Evolutionary conservation across 257 asterid genomes (phyloP).

Genomic region (Rehmannia glutinosa): DNA sequence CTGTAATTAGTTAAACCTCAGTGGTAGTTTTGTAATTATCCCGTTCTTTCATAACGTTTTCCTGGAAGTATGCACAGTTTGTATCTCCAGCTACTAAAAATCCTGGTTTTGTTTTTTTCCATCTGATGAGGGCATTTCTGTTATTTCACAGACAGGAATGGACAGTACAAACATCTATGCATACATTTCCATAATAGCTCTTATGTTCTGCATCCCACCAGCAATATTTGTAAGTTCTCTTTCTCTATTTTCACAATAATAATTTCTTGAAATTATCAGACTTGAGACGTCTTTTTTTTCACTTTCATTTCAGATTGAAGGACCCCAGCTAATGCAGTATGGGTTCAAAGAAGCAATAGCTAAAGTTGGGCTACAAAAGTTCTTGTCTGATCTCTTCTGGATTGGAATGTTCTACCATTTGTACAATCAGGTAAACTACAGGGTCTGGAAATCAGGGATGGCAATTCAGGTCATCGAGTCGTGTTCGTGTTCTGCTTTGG

Average conservation of each 20-base stretch:
- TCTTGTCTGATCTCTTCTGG: conserved; percentile 62
- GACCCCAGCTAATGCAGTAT: conserved; percentile 52
- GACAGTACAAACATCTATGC: conserved; percentile 65
- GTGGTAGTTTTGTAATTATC: too few species aligned
- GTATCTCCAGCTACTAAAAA: too few species aligned
- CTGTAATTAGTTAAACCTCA: too few species aligned
- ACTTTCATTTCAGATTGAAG: conserved; percentile 47
- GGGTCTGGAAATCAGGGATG: too few species aligned
- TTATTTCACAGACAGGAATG: conserved; percentile 52
- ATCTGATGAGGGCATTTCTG: conserved; percentile 6
- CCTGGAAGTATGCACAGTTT: too few species aligned
- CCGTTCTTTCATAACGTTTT: too few species aligned
- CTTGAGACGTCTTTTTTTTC: background rate
- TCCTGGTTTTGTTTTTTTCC: too few species aligned
- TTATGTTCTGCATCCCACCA: conserved; percentile 59
- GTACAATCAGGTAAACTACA: conserved; percentile 46
- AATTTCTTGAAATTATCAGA: too few species aligned
- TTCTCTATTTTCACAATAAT: background rate
- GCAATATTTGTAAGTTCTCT: conserved; percentile 44
- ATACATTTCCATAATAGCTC: conserved; percentile 62
- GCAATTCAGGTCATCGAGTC: too few species aligned
- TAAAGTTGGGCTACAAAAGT: conserved; percentile 55
- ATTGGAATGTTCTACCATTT: conserved; percentile 68
- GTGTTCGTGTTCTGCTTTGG: too few species aligned
- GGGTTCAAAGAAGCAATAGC: conserved; percentile 60